Base-by-base conservation (phyloP, 1,139 yeast species). In the Pneumocystis canis region DNA sequence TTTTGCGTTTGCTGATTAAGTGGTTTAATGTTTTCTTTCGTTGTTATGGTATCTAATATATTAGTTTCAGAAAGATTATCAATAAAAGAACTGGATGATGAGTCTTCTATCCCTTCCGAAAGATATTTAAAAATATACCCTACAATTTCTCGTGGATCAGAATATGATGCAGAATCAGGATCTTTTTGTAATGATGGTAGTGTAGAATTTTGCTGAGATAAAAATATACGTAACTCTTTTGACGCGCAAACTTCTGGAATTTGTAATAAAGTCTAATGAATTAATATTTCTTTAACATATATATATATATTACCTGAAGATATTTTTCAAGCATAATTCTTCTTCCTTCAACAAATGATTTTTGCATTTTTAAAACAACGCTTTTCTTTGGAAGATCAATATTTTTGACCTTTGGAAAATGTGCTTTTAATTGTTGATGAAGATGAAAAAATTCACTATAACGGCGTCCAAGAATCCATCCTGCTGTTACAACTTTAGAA, bases 381-480 rank as follows among this genome's bases (percentile, higher is more conserved):
- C 82, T 80, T 64, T 84, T 80, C 66, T 82, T 82, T 1, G 92
- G 92, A 66, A 89, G 82, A 39, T 78, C 79, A 31, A 85, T 71
- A 2, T 71, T 74, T 2, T 75, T 73, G 6, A 86, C 83, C 60
- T 74, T 75, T 0, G 83, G 79, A 68, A 84, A 85, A 60, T 75
- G 76, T 2, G 73, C 72, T 64, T 79, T 81, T 66, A 90, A 74
- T 67, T 86, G 84, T 67, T 82, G 83, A 69, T 89, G 84, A 39
- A 90, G 76, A 66, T 80, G 82, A 73, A 79, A 83, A 72, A 90
- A 90, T 70, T 90, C 97, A 69, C 88, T 87, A 70, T 84, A 90
- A 64, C 97, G 76, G 68, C 97, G 76, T 0, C 96, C 94, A 39
- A 89, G 88, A 61, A 90, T 0, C 90, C 89, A 0, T 92, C 89